Conservation (phyloP, 495 filamentous ascomycete genomes). For the Acidiella bohemica region DNA sequence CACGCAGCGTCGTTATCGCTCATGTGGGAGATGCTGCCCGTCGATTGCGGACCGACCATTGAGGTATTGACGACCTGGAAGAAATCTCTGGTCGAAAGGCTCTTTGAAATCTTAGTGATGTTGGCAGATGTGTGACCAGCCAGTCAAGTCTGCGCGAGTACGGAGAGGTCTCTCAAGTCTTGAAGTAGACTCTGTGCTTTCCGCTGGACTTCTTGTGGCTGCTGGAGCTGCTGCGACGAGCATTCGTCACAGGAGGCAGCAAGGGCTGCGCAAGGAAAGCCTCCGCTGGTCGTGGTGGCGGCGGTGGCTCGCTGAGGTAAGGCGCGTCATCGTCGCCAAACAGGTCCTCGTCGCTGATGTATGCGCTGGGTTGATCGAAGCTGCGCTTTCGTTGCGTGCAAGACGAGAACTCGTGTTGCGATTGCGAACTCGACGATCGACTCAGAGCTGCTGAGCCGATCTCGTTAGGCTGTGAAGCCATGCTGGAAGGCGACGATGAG, state of each 20-base stretch:
- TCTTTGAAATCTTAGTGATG: too few species aligned
- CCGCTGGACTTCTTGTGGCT: slow-evolving; percentile 13
- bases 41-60: too few species aligned
- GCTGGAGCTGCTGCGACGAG: slow-evolving; percentile 23
- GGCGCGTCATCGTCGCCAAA: slow-evolving; percentile 22
- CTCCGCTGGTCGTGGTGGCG: slow-evolving; percentile 25
- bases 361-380: slow-evolving; percentile 18
- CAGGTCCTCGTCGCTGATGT: slow-evolving; percentile 31
- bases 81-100: too few species aligned
- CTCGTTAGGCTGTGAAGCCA: too few species aligned
- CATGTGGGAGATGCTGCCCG: too few species aligned
- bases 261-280: slow-evolving; percentile 21
- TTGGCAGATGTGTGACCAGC: neutral
- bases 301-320: slow-evolving; percentile 26
- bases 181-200: neutral
- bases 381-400: neutral
- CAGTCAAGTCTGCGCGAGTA: neutral
- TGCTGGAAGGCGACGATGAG: too few species aligned
- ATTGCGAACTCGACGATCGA: too few species aligned
- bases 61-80: too few species aligned
- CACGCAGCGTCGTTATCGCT: too few species aligned
- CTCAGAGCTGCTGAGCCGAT: too few species aligned
- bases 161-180: neutral
- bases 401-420: neutral
- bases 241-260: slow-evolving; percentile 24